A percentile compares a stretch with the other conserved stretches of the same genome.
These are phyloP conservation scores for Pythium pyrilobum DNA, from an alignment of 352 stramenopile species.

Conservation along the genomic window DNA sequence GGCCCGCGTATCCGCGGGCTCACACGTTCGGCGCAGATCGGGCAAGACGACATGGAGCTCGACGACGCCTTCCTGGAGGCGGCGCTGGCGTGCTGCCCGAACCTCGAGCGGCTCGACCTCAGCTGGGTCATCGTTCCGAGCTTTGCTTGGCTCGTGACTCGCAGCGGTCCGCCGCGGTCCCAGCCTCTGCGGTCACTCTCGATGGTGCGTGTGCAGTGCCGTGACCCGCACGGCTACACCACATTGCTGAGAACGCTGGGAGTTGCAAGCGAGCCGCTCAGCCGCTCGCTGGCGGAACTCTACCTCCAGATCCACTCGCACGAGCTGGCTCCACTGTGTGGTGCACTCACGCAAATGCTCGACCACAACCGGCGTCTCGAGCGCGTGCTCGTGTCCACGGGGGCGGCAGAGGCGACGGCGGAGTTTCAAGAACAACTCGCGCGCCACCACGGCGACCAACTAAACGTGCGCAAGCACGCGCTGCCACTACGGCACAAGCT, in stretches of 20 bases:
- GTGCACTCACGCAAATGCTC: not conserved
- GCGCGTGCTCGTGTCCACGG: not conserved
- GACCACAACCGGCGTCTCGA: not conserved
- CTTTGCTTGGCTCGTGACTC: not conserved
- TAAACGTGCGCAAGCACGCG: not conserved
- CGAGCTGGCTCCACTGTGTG: not conserved
- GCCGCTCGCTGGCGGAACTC: not conserved
- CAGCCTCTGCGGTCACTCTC: not conserved
- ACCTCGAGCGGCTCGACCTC: conserved; percentile 1
- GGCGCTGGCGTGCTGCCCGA: not conserved
- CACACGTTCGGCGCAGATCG: not conserved
- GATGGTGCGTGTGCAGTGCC: not conserved
- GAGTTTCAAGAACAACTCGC: not conserved
- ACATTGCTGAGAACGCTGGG: not conserved
- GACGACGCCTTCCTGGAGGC: not conserved
- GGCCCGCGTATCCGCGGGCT: not conserved
- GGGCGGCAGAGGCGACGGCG: not conserved
- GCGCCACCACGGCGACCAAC: not conserved
- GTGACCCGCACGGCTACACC: not conserved
- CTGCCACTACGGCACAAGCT: not conserved
- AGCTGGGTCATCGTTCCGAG: not conserved
- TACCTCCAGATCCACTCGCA: not conserved
- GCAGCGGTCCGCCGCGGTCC: not conserved
- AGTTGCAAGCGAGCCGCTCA: not conserved
- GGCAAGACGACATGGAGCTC: not conserved